Evolutionary conservation across 768 basidiomycete species (phyloP).

Genomic region (Tricholoma matsutake): DNA sequence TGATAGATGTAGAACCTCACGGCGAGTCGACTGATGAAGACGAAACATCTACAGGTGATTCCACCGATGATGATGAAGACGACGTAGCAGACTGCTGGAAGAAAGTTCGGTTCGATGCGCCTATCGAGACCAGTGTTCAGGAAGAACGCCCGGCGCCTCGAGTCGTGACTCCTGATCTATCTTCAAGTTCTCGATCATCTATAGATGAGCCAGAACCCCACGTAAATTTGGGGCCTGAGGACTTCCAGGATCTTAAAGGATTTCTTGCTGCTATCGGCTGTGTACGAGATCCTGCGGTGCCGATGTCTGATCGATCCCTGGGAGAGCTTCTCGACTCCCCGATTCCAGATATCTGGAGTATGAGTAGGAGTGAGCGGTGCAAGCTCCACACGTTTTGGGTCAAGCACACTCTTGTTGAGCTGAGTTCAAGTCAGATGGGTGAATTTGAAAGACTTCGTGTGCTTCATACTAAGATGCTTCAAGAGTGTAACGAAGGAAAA

Average conservation of each 20-base stretch:
- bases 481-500: constrained; percentile 42
- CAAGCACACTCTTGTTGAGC: constrained; percentile 37
- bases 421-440: constrained; percentile 16
- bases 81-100: too few relatives aligned
- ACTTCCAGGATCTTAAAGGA: constrained; percentile 1
- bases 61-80: too few relatives aligned
- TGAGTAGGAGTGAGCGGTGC: constrained; percentile 38
- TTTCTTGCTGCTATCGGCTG: neutral
- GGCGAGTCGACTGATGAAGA: too few relatives aligned
- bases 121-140: too few relatives aligned
- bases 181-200: too few relatives aligned
- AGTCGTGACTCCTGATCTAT: too few relatives aligned
- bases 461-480: constrained; percentile 29
- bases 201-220: too few relatives aligned
- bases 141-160: too few relatives aligned
- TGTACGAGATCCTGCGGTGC: constrained; percentile 1
- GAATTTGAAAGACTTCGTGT: constrained; percentile 43
- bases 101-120: too few relatives aligned
- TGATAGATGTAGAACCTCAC: neutral
- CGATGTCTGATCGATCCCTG: neutral
- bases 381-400: constrained; percentile 47
- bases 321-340: neutral
- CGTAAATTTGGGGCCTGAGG: too few relatives aligned
- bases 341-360: neutral
- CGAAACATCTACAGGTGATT: too few relatives aligned